phyloP scores from a whole-genome alignment of 2,329 filamentous ascomycete species.

The Tolypocladium sp. region DNA sequence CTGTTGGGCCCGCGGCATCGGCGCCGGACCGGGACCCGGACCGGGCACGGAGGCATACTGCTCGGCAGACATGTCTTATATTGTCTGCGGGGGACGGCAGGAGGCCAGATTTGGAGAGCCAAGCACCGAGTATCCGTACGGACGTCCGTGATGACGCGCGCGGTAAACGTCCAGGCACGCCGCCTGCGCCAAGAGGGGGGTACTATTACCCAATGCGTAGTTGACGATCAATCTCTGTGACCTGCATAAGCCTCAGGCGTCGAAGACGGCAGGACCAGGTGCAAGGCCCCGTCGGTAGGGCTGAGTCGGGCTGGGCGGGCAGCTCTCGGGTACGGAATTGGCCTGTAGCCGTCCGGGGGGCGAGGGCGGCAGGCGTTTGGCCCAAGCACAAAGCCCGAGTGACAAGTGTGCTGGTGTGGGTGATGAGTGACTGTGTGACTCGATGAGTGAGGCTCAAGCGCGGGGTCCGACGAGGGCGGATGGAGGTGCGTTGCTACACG shows the following conservation, averaged over 20 bases:
- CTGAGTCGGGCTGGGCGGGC: background rate
- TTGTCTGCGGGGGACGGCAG: background rate
- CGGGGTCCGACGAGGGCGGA: background rate
- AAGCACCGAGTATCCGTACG: background rate
- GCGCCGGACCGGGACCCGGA: constrained; percentile 7
- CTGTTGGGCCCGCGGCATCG: constrained; percentile 8
- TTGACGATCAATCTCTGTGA: background rate
- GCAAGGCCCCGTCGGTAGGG: background rate
- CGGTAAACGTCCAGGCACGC: background rate
- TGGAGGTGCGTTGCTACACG: too few relatives aligned
- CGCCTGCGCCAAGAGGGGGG: background rate
- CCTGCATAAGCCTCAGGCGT: background rate
- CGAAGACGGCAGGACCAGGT: background rate
- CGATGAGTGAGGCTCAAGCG: background rate
- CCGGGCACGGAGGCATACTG: background rate
- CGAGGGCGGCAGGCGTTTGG: background rate
- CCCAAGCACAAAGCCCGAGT: background rate
- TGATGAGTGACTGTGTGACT: background rate
- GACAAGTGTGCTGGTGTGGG: background rate
- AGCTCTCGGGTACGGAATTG: background rate
- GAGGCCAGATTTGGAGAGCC: background rate
- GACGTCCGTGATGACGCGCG: background rate
- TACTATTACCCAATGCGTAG: background rate
- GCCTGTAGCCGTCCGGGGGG: background rate
- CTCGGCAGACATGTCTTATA: constrained; percentile 4